Conservation (phyloP, 345 rosid genomes). For the Abelmoschus esculentus region DNA sequence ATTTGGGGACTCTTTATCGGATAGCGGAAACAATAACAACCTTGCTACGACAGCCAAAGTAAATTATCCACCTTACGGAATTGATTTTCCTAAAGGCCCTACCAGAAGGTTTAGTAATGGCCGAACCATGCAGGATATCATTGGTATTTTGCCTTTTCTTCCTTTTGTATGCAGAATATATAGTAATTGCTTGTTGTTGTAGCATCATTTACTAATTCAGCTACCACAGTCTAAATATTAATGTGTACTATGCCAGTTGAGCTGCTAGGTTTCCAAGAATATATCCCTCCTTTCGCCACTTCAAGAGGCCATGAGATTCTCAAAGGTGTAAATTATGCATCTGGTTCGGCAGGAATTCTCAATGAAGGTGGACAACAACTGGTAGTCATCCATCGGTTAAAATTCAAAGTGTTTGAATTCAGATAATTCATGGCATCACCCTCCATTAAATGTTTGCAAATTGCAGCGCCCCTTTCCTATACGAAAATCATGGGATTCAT, state of each 20-base stretch:
- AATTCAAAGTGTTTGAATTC: too few species aligned
- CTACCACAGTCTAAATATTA: background rate
- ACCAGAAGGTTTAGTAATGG: conserved; percentile 65
- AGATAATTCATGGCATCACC: too few species aligned
- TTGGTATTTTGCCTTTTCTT: conserved; percentile 30
- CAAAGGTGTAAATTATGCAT: conserved; percentile 59
- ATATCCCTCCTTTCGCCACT: conserved; percentile 39
- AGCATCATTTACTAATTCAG: background rate
- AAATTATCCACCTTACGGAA: conserved; percentile 55
- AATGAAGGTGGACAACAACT: conserved; percentile 37
- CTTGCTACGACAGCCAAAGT: conserved; percentile 40
- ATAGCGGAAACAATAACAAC: conserved; percentile 56
- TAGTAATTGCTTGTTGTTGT: background rate
- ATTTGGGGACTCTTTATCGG: conserved; percentile 58
- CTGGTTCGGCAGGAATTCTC: conserved; percentile 54
- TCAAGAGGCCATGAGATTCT: conserved; percentile 23
- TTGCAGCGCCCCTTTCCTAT: too few species aligned
- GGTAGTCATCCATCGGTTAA: conserved; percentile 17
- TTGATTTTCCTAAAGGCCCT: conserved; percentile 47
- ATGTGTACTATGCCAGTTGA: conserved; percentile 27
- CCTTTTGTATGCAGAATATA: background rate
- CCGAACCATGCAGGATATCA: conserved; percentile 39
- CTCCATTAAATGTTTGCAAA: too few species aligned
- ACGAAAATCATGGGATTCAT: too few species aligned
- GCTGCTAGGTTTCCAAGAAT: conserved; percentile 29